These are phyloP conservation scores for Aspergillus carbonarius DNA, from an alignment of 2,329 filamentous ascomycete genomes.

Conservation along the genomic window DNA sequence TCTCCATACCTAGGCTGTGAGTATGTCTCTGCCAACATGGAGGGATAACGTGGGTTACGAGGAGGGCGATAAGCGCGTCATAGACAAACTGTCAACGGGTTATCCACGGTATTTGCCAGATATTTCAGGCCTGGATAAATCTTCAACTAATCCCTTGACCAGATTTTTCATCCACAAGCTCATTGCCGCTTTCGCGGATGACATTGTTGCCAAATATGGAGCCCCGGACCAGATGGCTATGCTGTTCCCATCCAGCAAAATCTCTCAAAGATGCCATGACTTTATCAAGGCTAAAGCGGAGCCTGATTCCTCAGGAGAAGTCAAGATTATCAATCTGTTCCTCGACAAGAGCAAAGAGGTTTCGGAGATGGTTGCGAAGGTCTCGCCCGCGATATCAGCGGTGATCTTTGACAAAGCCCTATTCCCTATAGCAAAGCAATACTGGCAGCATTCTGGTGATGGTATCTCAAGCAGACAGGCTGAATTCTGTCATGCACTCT, in stretches of 20 bases:
- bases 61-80: not conserved
- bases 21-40: slow-evolving; percentile 1
- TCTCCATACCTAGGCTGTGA: not conserved
- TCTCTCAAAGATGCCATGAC: not conserved
- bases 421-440: not conserved
- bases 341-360: not conserved
- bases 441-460: slow-evolving; percentile 1
- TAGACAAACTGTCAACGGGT: not conserved
- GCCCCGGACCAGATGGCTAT: not conserved
- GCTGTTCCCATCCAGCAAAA: not conserved
- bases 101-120: not conserved
- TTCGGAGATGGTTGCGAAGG: not conserved
- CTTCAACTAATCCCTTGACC: not conserved
- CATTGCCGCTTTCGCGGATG: not conserved
- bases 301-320: not conserved
- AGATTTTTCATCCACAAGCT: not conserved
- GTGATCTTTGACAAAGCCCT: not conserved
- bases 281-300: not conserved
- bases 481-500: not conserved
- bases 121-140: not conserved
- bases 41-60: not conserved
- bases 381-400: not conserved
- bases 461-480: slow-evolving; percentile 2
- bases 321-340: not conserved
- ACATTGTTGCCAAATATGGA: not conserved